Evolutionary conservation across 768 basidiomycete genomes (phyloP).

Genomic region (Collybiopsis luxurians): DNA sequence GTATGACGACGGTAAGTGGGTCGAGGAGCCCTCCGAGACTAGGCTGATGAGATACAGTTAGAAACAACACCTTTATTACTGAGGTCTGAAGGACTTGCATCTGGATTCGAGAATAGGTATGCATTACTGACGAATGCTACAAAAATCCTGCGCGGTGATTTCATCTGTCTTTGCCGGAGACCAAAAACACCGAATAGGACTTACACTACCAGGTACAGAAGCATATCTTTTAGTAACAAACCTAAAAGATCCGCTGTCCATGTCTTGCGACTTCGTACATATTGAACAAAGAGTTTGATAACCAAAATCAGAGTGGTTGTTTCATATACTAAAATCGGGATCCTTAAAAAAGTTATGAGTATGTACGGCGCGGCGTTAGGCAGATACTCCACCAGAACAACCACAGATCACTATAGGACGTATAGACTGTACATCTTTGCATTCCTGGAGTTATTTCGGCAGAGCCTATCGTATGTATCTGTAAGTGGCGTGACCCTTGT

Average conservation of each 20-base stretch:
- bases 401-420: background rate
- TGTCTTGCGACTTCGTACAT: background rate
- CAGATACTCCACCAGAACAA: background rate
- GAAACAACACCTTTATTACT: no score
- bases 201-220: background rate
- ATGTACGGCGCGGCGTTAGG: background rate
- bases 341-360: background rate
- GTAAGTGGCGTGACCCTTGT: background rate
- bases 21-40: background rate
- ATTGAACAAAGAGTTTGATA: background rate
- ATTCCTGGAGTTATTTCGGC: background rate
- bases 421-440: background rate
- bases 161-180: background rate
- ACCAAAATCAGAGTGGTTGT: background rate
- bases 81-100: background rate
- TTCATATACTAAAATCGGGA: constrained; percentile 3
- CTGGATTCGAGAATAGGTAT: background rate
- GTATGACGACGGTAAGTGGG: background rate
- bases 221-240: background rate
- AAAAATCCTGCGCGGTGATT: background rate
- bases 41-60: background rate
- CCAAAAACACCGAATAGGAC: background rate
- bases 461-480: background rate
- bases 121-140: background rate
- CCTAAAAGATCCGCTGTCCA: background rate